Conservation (phyloP, 2,329 filamentous ascomycete genomes). For the Colletotrichum sp. region DNA sequence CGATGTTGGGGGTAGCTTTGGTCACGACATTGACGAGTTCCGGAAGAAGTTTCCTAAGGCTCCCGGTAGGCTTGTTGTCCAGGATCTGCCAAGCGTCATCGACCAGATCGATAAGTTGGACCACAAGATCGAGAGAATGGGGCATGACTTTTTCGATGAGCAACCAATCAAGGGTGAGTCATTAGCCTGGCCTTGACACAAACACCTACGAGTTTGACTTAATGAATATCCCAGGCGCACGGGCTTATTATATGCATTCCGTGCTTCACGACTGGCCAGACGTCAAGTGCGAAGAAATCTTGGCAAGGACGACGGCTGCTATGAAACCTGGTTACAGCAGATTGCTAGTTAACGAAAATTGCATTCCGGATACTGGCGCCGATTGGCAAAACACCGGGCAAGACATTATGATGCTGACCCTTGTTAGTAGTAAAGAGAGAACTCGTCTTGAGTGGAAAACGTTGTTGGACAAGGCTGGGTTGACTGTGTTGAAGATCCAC, state of each 20-base stretch:
- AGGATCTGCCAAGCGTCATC: conserved; percentile 50
- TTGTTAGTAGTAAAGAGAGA: conserved; percentile 36
- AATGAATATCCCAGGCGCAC: conserved; percentile 22
- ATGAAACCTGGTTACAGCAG: conserved; percentile 38
- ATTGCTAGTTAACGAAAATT: conserved; percentile 36
- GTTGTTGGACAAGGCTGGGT: conserved; percentile 31
- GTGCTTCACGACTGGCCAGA: conserved; percentile 35
- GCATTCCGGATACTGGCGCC: conserved; percentile 34
- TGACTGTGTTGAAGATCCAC: conserved; percentile 40
- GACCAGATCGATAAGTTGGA: conserved; percentile 33
- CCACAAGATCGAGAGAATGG: conserved; percentile 36
- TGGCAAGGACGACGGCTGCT: conserved; percentile 31
- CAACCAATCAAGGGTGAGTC: conserved; percentile 43
- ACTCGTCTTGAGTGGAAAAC: conserved; percentile 37
- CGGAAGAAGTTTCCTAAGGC: conserved; percentile 36
- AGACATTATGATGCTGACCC: conserved; percentile 42
- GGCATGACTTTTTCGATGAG: conserved; percentile 50
- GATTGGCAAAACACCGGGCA: conserved; percentile 39
- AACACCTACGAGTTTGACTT: too few relatives aligned
- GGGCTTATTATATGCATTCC: conserved; percentile 29
- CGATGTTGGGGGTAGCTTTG: conserved; percentile 39
- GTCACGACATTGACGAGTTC: conserved; percentile 40
- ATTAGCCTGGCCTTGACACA: too few relatives aligned
- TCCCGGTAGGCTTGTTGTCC: conserved; percentile 42
- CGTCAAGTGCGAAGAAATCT: conserved; percentile 33